Percentiles rank a stretch among this genome's conserved stretches.
phyloP scores from a whole-genome alignment of 75 land plant species.

The Selaginella tamariscina region DNA sequence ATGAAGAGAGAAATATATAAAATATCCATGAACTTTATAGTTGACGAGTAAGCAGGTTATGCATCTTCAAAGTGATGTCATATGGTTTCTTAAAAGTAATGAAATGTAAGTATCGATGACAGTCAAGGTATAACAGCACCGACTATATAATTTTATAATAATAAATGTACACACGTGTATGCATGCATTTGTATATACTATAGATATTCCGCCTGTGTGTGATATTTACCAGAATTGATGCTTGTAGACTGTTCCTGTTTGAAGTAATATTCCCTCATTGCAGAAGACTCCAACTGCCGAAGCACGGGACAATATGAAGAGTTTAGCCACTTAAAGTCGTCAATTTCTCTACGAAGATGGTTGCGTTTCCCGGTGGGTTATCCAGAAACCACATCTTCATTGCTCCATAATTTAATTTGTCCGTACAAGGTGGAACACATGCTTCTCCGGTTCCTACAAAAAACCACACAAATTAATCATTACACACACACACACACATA shows the following conservation, averaged over 20 bases:
- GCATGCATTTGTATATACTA: too few species aligned
- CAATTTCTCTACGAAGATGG: slow-evolving; percentile 39
- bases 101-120: too few species aligned
- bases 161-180: too few species aligned
- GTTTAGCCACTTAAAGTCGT: slow-evolving; percentile 38
- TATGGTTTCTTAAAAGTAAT: too few species aligned
- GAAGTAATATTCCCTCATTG: slow-evolving; percentile 13
- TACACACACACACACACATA: not conserved
- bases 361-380: slow-evolving; percentile 48
- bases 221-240: not conserved
- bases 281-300: slow-evolving; percentile 17
- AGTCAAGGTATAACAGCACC: too few species aligned
- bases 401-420: slow-evolving; percentile 45
- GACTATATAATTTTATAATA: too few species aligned
- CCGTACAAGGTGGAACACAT: slow-evolving; percentile 72
- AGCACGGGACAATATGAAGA: slow-evolving; percentile 25
- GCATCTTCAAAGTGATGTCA: too few species aligned
- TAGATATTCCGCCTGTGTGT: too few species aligned
- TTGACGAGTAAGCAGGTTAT: too few species aligned
- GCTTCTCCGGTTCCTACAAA: slow-evolving; percentile 46
- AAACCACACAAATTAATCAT: not conserved
- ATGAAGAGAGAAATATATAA: too few species aligned
- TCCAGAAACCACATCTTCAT: slow-evolving; percentile 62
- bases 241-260: slow-evolving; percentile 11
- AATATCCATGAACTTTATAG: too few species aligned